These are phyloP conservation scores for Tetradesmus obliquus DNA, from an alignment of 139 green algal species.

Conservation along the genomic window DNA sequence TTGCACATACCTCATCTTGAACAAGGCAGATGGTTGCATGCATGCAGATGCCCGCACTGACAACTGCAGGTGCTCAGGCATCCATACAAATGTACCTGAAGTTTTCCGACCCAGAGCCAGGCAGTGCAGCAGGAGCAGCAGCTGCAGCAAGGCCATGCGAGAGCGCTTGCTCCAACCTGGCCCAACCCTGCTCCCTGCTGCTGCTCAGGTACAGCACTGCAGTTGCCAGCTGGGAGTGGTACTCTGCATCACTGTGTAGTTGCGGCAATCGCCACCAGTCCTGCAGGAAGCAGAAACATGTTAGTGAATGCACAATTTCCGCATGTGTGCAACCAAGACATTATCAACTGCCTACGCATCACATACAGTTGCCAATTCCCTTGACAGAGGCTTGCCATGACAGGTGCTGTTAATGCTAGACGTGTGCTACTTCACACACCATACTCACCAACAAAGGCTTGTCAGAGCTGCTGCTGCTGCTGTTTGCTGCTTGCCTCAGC, in stretches of 20 bases:
- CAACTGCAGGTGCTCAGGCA: too few species aligned
- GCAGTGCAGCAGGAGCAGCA: neutral
- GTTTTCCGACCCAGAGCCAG: neutral
- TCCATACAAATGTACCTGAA: neutral
- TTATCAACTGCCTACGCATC: too few species aligned
- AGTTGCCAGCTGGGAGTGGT: neutral
- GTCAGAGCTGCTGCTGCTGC: neutral
- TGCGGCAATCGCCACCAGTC: conserved; percentile 3
- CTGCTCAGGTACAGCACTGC: neutral
- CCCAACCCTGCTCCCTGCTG: conserved; percentile 9
- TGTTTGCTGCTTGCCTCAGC: conserved; percentile 17
- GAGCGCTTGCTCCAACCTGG: neutral
- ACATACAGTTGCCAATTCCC: too few species aligned
- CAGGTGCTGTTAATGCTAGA: neutral
- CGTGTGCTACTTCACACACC: neutral
- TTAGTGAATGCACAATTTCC: neutral
- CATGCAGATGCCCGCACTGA: too few species aligned
- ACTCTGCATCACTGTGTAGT: neutral
- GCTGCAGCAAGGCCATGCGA: neutral
- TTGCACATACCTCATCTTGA: too few species aligned
- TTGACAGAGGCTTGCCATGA: too few species aligned
- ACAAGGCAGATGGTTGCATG: too few species aligned
- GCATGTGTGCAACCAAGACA: too few species aligned
- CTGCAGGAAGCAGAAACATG: neutral
- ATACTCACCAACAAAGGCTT: neutral